phyloP scores from a whole-genome alignment of 208 protist genomes.

The Acanthamoeba castellanii region DNA sequence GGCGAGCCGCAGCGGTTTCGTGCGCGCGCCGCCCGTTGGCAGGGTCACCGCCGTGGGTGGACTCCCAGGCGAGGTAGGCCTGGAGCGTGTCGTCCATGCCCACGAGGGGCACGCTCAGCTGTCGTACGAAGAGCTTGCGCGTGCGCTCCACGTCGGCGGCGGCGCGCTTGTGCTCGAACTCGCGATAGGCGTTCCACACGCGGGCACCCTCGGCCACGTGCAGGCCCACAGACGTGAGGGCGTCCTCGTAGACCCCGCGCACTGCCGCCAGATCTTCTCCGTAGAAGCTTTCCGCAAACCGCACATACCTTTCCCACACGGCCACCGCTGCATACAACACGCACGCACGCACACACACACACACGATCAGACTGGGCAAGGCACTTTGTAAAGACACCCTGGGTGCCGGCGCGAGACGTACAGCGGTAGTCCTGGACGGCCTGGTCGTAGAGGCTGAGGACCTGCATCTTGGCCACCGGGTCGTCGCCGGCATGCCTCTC shows the following conservation, averaged over 20 bases:
- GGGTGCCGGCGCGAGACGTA: background rate
- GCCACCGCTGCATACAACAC: background rate
- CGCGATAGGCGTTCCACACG: conserved; percentile 46
- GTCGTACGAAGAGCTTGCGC: conserved; percentile 52
- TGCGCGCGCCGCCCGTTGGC: background rate
- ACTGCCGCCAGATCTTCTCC: background rate
- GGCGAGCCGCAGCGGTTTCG: background rate
- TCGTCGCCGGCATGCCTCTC: conserved; percentile 13
- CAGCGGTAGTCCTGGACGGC: conserved; percentile 55
- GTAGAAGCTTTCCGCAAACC: conserved; percentile 5
- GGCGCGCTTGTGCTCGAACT: background rate
- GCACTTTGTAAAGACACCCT: background rate
- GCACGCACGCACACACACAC: background rate
- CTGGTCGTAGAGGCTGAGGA: conserved; percentile 52
- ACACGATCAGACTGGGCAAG: too few species aligned
- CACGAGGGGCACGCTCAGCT: conserved; percentile 57
- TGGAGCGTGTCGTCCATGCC: conserved; percentile 36
- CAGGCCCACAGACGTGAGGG: conserved; percentile 13
- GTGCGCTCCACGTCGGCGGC: background rate
- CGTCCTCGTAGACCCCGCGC: conserved; percentile 50
- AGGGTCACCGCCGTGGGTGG: conserved; percentile 5
- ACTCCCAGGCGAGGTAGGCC: conserved; percentile 8
- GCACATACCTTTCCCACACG: conserved; percentile 53
- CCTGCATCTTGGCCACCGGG: conserved; percentile 12
- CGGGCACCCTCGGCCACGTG: conserved; percentile 21